These are phyloP conservation scores for Cystobasidium pallidum DNA, from an alignment of 1,284 basidiomycete genomes.

Conservation along the genomic window DNA sequence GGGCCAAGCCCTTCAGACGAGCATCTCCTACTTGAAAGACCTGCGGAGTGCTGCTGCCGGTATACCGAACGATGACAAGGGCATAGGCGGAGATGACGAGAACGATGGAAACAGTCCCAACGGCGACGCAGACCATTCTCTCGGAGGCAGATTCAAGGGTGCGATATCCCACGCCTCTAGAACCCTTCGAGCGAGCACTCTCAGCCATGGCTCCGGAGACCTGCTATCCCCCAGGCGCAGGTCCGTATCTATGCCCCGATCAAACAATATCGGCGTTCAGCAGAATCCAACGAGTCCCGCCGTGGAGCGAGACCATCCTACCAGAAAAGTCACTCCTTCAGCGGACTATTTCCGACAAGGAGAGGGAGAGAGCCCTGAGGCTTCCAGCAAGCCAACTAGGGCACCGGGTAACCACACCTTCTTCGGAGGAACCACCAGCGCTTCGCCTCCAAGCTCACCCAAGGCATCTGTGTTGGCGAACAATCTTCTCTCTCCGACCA, in stretches of 20 bases:
- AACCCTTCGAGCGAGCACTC: conserved; percentile 8
- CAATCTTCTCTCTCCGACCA: conserved; percentile 10
- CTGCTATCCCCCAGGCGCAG: conserved; percentile 6
- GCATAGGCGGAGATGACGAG: not conserved
- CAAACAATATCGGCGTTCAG: not conserved
- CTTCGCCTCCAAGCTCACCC: conserved; percentile 2
- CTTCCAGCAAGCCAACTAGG: not conserved
- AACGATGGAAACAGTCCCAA: not conserved
- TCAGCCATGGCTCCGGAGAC: conserved; percentile 15
- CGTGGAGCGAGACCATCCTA: conserved; percentile 10
- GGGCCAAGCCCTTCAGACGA: conserved; percentile 27
- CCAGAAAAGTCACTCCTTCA: not conserved
- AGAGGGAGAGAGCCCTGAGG: not conserved
- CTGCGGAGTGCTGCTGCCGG: conserved; percentile 7
- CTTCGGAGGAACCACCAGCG: not conserved
- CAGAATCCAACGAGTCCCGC: conserved; percentile 19
- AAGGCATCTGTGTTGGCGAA: not conserved
- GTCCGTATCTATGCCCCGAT: conserved; percentile 6
- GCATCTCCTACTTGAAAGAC: conserved; percentile 19
- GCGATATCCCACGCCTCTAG: conserved; percentile 28
- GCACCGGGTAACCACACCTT: conserved; percentile 1
- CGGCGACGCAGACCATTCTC: conserved; percentile 1
- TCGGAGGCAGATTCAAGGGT: conserved; percentile 29
- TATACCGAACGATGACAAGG: conserved; percentile 6
- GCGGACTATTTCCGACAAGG: conserved; percentile 18